phyloP scores from a whole-genome alignment of 2,329 filamentous ascomycete species.

The Fusarium odoratissimum region DNA sequence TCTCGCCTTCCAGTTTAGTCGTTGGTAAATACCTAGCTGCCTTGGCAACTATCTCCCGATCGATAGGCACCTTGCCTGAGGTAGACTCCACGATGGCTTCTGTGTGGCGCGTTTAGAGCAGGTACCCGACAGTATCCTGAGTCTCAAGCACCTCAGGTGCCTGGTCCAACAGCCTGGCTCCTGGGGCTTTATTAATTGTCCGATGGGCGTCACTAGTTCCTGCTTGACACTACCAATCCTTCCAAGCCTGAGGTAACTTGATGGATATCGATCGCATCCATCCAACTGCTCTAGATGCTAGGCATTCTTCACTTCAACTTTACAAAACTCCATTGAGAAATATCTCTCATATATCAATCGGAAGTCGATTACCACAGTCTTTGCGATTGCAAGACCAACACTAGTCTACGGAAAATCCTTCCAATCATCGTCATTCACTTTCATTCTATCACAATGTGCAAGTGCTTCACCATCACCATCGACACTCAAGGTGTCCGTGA shows the following conservation, averaged over 20 bases:
- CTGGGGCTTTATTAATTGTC: background rate
- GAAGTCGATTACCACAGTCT: background rate
- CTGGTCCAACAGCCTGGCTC: conserved; percentile 23
- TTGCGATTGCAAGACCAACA: background rate
- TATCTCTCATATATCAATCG: conserved; percentile 7
- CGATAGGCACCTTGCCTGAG: background rate
- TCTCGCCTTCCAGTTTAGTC: background rate
- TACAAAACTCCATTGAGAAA: background rate
- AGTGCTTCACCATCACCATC: conserved; percentile 41
- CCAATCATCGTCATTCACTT: background rate
- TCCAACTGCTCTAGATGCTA: background rate
- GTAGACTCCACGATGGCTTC: conserved; percentile 13
- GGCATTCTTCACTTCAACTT: background rate
- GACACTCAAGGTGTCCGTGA: background rate
- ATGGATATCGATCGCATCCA: background rate
- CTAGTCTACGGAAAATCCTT: background rate
- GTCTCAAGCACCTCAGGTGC: background rate
- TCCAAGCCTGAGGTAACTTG: background rate
- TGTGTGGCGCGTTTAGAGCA: conserved; percentile 16
- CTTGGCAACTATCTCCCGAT: background rate
- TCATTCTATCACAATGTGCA: conserved; percentile 38
- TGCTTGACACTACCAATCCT: background rate
- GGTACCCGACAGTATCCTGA: background rate
- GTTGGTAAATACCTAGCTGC: background rate
- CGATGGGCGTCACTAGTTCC: background rate